phyloP scores from a whole-genome alignment of 352 stramenopile species.

The Phytophthora litchii region DNA sequence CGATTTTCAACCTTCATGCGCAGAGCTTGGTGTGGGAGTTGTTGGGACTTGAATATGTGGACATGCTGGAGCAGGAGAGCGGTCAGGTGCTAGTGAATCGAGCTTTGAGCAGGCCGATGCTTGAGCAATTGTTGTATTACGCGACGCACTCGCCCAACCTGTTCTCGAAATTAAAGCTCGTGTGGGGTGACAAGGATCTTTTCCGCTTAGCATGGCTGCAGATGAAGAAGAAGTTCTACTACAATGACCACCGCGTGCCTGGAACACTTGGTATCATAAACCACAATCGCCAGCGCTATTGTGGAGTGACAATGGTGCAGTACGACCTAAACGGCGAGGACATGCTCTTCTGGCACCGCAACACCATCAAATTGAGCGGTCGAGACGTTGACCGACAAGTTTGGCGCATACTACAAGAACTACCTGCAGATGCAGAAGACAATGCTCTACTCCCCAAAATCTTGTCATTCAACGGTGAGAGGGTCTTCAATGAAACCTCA shows the following conservation, averaged over 20 bases:
- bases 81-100: constrained; percentile 55
- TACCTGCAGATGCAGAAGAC: constrained; percentile 28
- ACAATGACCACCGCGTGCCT: constrained; percentile 42
- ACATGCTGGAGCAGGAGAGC: constrained; percentile 62
- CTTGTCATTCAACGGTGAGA: constrained; percentile 60
- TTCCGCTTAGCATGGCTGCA: constrained; percentile 62
- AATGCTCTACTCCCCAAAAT: constrained; percentile 35
- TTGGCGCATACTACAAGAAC: constrained; percentile 58
- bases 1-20: constrained; percentile 66
- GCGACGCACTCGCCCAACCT: constrained; percentile 47
- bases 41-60: constrained; percentile 44
- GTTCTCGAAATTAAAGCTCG: constrained; percentile 54
- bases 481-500: constrained; percentile 70
- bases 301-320: constrained; percentile 59
- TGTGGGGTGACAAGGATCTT: constrained; percentile 65
- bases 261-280: constrained; percentile 53
- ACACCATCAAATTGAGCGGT: constrained; percentile 70
- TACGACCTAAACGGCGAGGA: constrained; percentile 42
- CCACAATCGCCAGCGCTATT: constrained; percentile 39
- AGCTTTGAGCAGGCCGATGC: constrained; percentile 28
- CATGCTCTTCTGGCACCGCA: constrained; percentile 60
- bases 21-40: constrained; percentile 64
- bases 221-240: constrained; percentile 37
- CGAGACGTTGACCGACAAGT: constrained; percentile 31
- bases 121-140: constrained; percentile 59